Evolutionary conservation across 257 asterid genomes (phyloP), one percentile per base, ranked within the genome.

Genomic region (Euphrasia confusa): DNA sequence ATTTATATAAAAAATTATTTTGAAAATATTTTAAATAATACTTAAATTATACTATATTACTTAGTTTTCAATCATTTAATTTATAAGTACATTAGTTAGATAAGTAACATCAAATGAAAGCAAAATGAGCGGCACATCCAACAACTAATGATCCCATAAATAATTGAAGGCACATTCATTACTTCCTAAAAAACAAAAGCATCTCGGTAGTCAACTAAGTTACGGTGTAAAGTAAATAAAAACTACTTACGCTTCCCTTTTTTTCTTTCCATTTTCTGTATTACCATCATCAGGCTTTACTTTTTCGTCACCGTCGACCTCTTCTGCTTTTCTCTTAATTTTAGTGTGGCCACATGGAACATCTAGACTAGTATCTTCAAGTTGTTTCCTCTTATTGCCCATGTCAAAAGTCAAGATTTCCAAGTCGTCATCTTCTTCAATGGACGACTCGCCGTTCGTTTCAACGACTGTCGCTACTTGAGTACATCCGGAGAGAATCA

Each of bases 401-500:
- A 69, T 39, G 54, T 55, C 72, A 15, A 72, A 9, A 61, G 84
- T 70, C 64, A 84, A 24, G 47, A 86, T 77, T 67, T 75, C 75
- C 69, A 84, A 13, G 1, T 85, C 94, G 9, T 85, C 95, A 4
- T 79, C 94, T 10, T 82, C 95, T 68, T 77, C 83, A 0, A 30
- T 56, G 0, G 81, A 18, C 10, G 55, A 2, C 37, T 74, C 78
- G 60, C 54, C 75, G 5, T 75, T 81, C 77, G 79, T 83, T 68
- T 79, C 88, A 24, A 33, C 39, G 7, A 59, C 62, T 2, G 77
- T 78, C 61, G 52, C 75, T 52, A 84, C 73, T 70, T 71, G 81
- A 10, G 87, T 83, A 97, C 96, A 93, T 66, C 99, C 99, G 1
- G 81, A 75, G 55, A 93, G 89, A 66, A 89, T 60, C 95, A 93